Conservation (phyloP, 768 basidiomycete species). For the Pleurotus giganteus region DNA sequence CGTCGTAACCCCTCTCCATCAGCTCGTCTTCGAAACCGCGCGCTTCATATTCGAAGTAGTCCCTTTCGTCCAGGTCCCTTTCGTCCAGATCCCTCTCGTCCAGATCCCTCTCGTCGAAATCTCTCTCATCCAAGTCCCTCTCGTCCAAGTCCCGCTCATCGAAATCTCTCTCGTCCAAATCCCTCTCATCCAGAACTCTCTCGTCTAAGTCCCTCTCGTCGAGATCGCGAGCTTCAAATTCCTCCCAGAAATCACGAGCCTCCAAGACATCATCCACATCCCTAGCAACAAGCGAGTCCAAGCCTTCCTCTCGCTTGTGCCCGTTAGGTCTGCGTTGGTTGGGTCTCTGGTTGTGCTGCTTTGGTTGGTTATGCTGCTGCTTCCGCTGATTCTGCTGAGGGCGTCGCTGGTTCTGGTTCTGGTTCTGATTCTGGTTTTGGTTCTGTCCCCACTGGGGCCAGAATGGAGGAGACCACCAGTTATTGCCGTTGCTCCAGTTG, state of each 20-base stretch:
- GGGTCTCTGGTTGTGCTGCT: background rate
- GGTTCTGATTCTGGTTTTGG: background rate
- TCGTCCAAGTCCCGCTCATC: too few relatives aligned
- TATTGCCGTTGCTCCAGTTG: background rate
- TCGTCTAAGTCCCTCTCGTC: background rate
- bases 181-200: background rate
- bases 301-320: background rate
- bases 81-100: too few relatives aligned
- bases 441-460: background rate
- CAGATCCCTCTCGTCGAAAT: too few relatives aligned
- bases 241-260: background rate
- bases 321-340: background rate
- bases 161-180: too few relatives aligned
- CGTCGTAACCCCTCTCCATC: background rate
- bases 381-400: background rate
- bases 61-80: too few relatives aligned
- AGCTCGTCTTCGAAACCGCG: background rate
- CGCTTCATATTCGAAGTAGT: too few relatives aligned
- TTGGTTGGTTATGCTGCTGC: background rate
- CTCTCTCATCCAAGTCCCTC: too few relatives aligned
- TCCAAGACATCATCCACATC: background rate
- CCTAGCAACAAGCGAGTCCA: background rate
- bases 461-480: background rate
- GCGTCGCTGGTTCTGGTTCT: background rate
- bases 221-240: constrained; percentile 6